Evolutionary conservation across 2,329 filamentous ascomycete genomes (phyloP), one percentile per base, ranked within the genome.

Genomic region (Penicillium crustosum): DNA sequence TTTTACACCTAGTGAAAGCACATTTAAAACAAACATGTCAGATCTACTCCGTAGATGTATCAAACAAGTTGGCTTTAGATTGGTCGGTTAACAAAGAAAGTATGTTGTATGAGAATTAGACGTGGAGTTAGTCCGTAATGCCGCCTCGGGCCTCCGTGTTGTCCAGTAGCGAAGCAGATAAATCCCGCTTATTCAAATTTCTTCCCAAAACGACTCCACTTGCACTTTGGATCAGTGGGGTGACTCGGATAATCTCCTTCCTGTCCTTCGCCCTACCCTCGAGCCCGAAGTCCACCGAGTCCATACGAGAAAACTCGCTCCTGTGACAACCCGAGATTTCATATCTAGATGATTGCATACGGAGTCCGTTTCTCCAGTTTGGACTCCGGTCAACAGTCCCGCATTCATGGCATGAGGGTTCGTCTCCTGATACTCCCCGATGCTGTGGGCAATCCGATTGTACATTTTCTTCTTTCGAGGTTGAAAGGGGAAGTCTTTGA

Each of bases 211-310:
- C 12, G 31, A 47, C 19, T 47, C 35, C 45, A 50, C 35, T 41
- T 64, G 31, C 53, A 41, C n/a, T 38, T 55, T 59, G 41, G 2
- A 29, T 53, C 19, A 53, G 61, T 67, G 64, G 64, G 61, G 61
- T 66, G 65, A 67, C 57, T 57, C 63, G 65, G 65, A 61, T 63
- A 48, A 27, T 52, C 17, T 49, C 19, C 35, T 67, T 61, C 65
- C 64, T 57, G 27, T 38, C 13, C 35, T 17, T 23, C 10, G 19
- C 31, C 36, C 21, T 42, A 36, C 39, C 17, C 31, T 48, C 49
- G 13, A 36, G 29, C 61, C 64, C 61, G 59, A 39, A 39, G 35
- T 57, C 50, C 53, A 58, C 64, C 64, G 61, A 62, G 25, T 21
- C 48, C 19, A 47, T 54, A 31, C 27, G n/a, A 23, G 19, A 27